These are phyloP conservation scores for Tricholomella constricta DNA, from an alignment of 768 basidiomycete species.

Conservation along the genomic window DNA sequence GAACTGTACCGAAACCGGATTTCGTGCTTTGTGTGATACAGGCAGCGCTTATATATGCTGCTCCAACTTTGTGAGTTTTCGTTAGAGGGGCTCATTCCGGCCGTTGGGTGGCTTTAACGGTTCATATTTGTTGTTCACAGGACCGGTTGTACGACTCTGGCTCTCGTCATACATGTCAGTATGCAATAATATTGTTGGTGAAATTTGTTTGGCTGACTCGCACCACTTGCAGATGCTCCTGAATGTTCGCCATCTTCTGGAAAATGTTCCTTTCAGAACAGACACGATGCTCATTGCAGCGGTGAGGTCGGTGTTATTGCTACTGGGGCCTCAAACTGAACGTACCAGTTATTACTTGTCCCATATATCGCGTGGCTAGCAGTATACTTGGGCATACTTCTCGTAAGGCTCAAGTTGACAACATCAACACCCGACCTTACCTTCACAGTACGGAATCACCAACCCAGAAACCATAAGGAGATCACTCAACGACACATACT, in stretches of 20 bases:
- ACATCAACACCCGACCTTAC: not conserved
- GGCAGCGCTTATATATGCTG: conserved; percentile 32
- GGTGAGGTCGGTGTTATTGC: conserved; percentile 14
- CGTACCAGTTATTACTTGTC: conserved; percentile 23
- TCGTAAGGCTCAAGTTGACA: conserved; percentile 15
- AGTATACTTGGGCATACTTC: conserved; percentile 23
- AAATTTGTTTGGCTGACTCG: not conserved
- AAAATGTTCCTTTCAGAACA: conserved; percentile 18
- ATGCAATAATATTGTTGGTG: not conserved
- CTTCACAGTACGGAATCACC: conserved; percentile 24
- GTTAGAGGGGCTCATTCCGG: not conserved
- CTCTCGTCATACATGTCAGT: conserved; percentile 30
- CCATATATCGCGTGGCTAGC: conserved; percentile 30
- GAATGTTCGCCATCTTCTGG: conserved; percentile 24
- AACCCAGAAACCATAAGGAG: conserved; percentile 23
- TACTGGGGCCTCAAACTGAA: not conserved
- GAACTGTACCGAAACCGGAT: conserved; percentile 23
- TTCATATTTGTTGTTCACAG: conserved; percentile 13
- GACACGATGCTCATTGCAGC: conserved; percentile 17
- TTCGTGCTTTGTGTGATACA: conserved; percentile 29
- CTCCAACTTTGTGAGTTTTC: conserved; percentile 33
- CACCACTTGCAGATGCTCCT: conserved; percentile 25
- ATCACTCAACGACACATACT: conserved; percentile 32
- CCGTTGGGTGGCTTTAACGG: not conserved
- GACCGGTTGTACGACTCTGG: conserved; percentile 29